Percentiles rank a stretch among this genome's conserved stretches.
phyloP scores from a whole-genome alignment of 169 alveolate species.

The Eimeria necatrix region DNA sequence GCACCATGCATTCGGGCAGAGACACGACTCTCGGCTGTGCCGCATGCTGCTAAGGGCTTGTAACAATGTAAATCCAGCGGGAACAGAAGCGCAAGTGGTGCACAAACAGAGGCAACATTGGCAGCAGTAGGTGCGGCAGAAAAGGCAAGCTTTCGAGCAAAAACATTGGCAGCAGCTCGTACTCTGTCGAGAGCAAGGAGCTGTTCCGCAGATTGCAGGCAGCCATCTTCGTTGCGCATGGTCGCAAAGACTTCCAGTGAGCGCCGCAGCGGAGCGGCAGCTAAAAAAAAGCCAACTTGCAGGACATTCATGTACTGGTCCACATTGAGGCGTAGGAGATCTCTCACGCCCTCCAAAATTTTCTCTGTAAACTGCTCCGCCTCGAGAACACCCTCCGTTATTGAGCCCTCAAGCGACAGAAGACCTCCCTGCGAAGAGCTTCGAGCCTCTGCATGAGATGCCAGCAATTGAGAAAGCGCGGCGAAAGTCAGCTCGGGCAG shows the following conservation, averaged over 20 bases:
- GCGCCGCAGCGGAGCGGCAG: slow-evolving; percentile 25
- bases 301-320: neutral
- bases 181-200: slow-evolving; percentile 18
- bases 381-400: no score
- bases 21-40: neutral
- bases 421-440: no score
- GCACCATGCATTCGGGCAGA: no score
- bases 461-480: neutral
- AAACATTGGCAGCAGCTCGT: neutral
- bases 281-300: slow-evolving; percentile 5
- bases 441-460: neutral
- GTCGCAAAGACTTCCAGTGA: neutral
- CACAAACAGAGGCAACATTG: neutral
- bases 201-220: neutral
- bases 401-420: neutral
- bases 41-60: neutral
- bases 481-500: neutral
- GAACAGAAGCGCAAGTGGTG: neutral
- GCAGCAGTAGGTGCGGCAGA: neutral
- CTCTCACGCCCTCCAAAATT: neutral
- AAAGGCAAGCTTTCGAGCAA: neutral
- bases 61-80: neutral
- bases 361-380: neutral
- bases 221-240: neutral
- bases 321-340: neutral